phyloP scores from a whole-genome alignment of 1,284 basidiomycete genomes.

The Tylopilus sp. region DNA sequence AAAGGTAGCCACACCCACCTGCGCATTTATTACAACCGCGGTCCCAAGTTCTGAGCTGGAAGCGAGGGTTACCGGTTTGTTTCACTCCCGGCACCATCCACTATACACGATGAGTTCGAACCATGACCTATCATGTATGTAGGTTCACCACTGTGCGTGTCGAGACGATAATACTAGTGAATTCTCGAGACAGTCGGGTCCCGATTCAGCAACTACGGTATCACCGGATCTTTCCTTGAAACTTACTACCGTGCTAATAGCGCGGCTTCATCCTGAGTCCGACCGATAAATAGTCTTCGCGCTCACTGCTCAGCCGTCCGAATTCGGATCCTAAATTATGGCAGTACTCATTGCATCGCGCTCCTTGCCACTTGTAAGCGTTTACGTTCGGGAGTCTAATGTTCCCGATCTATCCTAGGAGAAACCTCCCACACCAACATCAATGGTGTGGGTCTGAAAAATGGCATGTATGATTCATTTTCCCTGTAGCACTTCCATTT shows the following conservation, averaged over 20 bases:
- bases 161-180: not conserved
- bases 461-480: not conserved
- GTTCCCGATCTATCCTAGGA: not conserved
- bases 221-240: conserved; percentile 22
- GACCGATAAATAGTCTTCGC: conserved; percentile 5
- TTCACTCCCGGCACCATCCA: not conserved
- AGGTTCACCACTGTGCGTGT: not conserved
- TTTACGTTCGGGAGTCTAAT: not conserved
- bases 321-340: not conserved
- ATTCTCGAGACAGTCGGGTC: not conserved
- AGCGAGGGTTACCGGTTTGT: not conserved
- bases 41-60: not conserved
- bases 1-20: not conserved
- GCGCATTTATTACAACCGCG: conserved; percentile 7
- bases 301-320: not conserved
- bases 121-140: not conserved
- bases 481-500: not conserved
- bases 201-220: conserved; percentile 6
- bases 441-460: not conserved
- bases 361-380: not conserved
- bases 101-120: not conserved
- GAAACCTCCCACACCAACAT: not conserved
- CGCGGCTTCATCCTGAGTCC: not conserved
- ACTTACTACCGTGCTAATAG: conserved; percentile 4
- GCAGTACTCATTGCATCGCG: not conserved